Base-by-base conservation (phyloP, 192 early-diverging fungal genomes). In the Umbelopsis sp. region DNA sequence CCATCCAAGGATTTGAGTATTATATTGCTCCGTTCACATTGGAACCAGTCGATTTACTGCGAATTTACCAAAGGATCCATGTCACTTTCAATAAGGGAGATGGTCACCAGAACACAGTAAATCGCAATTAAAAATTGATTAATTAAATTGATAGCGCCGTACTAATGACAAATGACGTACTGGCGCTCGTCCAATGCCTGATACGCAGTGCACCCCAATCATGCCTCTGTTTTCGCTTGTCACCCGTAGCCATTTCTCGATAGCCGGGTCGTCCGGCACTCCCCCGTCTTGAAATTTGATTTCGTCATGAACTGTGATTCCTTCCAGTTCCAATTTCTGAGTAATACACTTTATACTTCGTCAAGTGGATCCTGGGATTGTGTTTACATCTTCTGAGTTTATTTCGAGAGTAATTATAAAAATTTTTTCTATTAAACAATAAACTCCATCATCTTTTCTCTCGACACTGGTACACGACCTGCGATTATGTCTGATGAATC, bases 161-260 rank as follows among this genome's bases (percentile, higher is more conserved):
- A 44, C 7, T 50, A 43, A 21, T 22, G 68, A 5, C 43, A 44
- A 44, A 12, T 82, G n/a, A 44, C 90, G 56, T 70, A 91, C 86
- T 11, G 92, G 92, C 12, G 92, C 92, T 72, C 92, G 80, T 21
- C 92, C 92, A 32, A 93, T 87, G 17, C 92, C 92, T 34, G 90
- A 87, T 50, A 93, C 88, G 71, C 92, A 93, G 71, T 93, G 92
- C 20, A 93, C 86, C 11, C 78, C 83, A 66, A 85, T 79, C 29
- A 53, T 81, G n/a, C 69, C 43, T 1, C 71, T 67, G 11, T 76
- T 75, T 16, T 75, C 51, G 34, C 78, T 74, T 29, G 74, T 76
- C 41, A 85, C 47, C 9, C 76, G 56, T 22, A 85, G 68, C 86
- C 77, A 86, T 2, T 62, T 49, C 2, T 84, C 49, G 66, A 82